phyloP scores from a whole-genome alignment of 768 basidiomycete genomes.

The Xerocomellus amylosporus region DNA sequence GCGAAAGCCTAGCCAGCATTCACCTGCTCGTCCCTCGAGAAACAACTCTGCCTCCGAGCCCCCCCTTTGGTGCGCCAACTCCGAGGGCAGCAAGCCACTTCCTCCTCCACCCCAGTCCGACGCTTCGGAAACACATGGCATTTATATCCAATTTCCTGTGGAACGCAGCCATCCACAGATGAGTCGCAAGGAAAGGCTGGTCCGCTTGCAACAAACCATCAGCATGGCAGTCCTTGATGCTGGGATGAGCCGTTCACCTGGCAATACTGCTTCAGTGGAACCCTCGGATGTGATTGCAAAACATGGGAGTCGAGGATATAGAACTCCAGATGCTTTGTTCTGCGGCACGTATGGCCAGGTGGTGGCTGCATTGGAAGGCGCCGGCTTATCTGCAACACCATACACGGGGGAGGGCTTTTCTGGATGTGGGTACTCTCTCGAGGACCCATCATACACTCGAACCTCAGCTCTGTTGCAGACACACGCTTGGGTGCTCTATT shows the following conservation, averaged over 20 bases:
- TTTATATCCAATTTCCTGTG: constrained; percentile 24
- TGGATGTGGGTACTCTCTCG: constrained; percentile 26
- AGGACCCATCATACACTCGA: not conserved
- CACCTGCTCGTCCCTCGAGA: not conserved
- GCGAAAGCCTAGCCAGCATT: constrained; percentile 12
- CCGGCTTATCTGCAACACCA: constrained; percentile 35
- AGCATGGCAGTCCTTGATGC: constrained; percentile 37
- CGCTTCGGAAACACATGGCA: constrained; percentile 16
- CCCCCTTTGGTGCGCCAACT: not conserved
- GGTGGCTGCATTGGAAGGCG: constrained; percentile 37
- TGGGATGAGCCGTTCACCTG: constrained; percentile 39
- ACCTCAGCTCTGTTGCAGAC: constrained; percentile 21
- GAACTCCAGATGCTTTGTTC: constrained; percentile 33
- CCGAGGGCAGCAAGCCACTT: constrained; percentile 16
- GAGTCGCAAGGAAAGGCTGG: constrained; percentile 23
- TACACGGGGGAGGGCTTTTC: constrained; percentile 31
- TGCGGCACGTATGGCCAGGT: constrained; percentile 45
- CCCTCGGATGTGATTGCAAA: not conserved
- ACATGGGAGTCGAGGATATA: constrained; percentile 11
- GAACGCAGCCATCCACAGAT: not conserved
- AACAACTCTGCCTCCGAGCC: not conserved
- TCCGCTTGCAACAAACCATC: constrained; percentile 36
- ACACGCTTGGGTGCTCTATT: constrained; percentile 43
- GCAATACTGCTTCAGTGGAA: constrained; percentile 3
- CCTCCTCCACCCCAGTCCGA: constrained; percentile 15